phyloP scores from a whole-genome alignment of 441 rosid genomes.

The Theobroma grandiflorum region DNA sequence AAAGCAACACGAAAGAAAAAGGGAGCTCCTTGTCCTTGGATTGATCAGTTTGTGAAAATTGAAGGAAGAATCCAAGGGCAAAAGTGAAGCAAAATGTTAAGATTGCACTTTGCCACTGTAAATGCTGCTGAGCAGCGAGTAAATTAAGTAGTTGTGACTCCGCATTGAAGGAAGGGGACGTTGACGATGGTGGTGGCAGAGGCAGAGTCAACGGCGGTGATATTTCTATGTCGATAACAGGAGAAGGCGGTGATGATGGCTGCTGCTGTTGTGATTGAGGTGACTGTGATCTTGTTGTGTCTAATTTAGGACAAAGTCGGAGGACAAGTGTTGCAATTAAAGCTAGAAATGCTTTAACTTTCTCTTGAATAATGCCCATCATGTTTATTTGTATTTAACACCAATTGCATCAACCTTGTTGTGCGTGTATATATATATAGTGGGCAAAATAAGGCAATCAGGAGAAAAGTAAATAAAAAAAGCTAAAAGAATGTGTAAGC shows the following conservation, averaged over 20 bases:
- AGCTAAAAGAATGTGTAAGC: too few relatives aligned
- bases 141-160: background rate
- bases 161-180: background rate
- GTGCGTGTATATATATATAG: too few relatives aligned
- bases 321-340: background rate
- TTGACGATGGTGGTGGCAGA: background rate
- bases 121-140: background rate
- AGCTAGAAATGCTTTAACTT: background rate
- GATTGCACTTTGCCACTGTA: background rate
- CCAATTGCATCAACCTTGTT: too few relatives aligned
- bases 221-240: background rate
- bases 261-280: background rate
- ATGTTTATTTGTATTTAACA: background rate
- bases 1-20: too few relatives aligned
- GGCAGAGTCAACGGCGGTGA: background rate
- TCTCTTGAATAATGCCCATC: background rate
- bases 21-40: too few relatives aligned
- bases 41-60: too few relatives aligned
- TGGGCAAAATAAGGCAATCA: too few relatives aligned
- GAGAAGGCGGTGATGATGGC: background rate
- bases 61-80: too few relatives aligned
- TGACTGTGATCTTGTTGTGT: background rate
- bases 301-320: background rate
- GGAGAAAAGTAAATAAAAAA: too few relatives aligned
- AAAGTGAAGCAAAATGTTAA: background rate